A percentile compares a stretch with the other conserved stretches of the same genome.
These are phyloP conservation scores for Castanopsis chinensis DNA, from an alignment of 306 rosid genomes.

Conservation along the genomic window DNA sequence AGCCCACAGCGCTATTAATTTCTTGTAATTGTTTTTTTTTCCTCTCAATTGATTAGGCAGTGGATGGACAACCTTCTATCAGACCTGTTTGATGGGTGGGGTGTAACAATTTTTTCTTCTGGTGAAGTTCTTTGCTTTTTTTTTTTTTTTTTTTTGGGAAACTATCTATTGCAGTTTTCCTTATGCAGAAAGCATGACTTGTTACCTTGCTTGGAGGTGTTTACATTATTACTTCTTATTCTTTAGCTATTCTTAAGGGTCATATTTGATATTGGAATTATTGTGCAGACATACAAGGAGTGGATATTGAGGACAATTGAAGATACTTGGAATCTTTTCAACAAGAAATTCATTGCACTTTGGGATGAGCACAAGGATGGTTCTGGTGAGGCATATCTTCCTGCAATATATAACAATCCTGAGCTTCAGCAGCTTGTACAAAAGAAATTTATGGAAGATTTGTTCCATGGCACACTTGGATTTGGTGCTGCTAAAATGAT, in stretches of 20 bases:
- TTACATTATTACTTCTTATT: background rate
- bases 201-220: background rate
- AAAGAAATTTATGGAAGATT: too few species aligned
- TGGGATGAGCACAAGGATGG: too few species aligned
- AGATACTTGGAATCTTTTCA: conserved; percentile 77
- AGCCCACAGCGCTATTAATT: too few species aligned
- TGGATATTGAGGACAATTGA: conserved; percentile 79
- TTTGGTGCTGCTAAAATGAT: conserved; percentile 96
- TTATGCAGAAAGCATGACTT: background rate
- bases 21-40: background rate
- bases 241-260: background rate
- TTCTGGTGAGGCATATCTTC: too few species aligned
- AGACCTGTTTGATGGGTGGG: background rate
- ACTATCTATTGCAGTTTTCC: background rate
- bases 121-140: background rate
- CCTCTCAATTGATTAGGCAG: background rate
- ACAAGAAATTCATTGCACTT: conserved; percentile 49
- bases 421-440: too few species aligned
- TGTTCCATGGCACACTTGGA: conserved; percentile 71
- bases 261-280: conserved; percentile 9
- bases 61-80: background rate
- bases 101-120: background rate
- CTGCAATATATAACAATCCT: too few species aligned
- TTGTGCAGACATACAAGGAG: conserved; percentile 65
- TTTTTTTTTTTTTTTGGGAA: background rate